Conservation (phyloP, 495 filamentous ascomycete genomes). For the Penicillium manginii region DNA sequence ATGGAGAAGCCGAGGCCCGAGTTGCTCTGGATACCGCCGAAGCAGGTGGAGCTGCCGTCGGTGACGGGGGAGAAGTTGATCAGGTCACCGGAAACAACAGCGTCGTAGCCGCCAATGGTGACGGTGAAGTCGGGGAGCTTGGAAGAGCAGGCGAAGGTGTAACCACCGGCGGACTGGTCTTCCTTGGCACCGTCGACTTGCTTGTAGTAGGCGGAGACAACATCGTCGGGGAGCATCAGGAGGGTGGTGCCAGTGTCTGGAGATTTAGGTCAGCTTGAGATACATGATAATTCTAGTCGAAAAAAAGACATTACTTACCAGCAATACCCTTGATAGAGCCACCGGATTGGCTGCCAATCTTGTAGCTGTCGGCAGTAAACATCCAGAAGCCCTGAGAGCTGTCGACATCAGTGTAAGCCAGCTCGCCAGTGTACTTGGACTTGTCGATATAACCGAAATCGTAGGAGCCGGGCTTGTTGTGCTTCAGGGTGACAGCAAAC, state of each 20-base stretch:
- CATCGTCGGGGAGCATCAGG: constrained; percentile 57
- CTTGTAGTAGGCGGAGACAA: constrained; percentile 68
- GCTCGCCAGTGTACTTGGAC: constrained; percentile 62
- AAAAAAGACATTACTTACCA: constrained; percentile 25
- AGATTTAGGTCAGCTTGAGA: neutral
- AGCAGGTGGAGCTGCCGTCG: constrained; percentile 55
- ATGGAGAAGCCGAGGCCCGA: constrained; percentile 67
- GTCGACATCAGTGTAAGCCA: constrained; percentile 65
- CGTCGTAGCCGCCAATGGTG: constrained; percentile 51
- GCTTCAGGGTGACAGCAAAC: constrained; percentile 71
- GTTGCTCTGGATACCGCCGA: constrained; percentile 67
- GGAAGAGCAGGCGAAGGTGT: constrained; percentile 66
- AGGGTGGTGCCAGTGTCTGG: constrained; percentile 74
- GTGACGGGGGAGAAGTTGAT: constrained; percentile 50
- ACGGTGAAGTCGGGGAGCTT: constrained; percentile 66
- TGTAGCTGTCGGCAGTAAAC: constrained; percentile 66
- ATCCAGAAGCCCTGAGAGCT: constrained; percentile 69
- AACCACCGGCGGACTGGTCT: constrained; percentile 59
- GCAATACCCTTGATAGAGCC: constrained; percentile 39
- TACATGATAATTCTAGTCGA: neutral
- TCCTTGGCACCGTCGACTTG: constrained; percentile 56
- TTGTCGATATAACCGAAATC: constrained; percentile 77
- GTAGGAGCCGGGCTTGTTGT: constrained; percentile 65
- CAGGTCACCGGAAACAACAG: constrained; percentile 46
- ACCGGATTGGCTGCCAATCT: constrained; percentile 53